These are phyloP conservation scores for Mycotypha africana DNA, from an alignment of 371 early-diverging fungal species.

Conservation along the genomic window DNA sequence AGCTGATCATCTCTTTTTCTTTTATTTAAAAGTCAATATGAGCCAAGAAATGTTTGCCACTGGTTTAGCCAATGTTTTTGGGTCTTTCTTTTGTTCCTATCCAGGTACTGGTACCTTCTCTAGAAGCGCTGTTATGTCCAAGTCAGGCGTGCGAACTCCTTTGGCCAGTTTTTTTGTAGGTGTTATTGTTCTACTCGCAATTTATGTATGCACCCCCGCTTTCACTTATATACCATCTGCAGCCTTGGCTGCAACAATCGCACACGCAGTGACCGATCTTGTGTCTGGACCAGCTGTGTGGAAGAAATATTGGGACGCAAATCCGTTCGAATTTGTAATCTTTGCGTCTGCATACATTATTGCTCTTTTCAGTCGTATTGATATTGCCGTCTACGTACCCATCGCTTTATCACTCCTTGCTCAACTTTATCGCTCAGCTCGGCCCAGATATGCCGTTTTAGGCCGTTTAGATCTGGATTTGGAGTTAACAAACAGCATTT, in stretches of 20 bases:
- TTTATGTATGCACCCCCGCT: conserved; percentile 74
- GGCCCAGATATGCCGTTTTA: conserved; percentile 44
- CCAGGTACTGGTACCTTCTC: conserved; percentile 86
- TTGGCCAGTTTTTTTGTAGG: conserved; percentile 71
- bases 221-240: conserved; percentile 82
- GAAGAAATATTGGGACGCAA: conserved; percentile 33
- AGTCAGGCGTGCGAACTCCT: conserved; percentile 70
- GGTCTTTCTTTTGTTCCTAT: conserved; percentile 77
- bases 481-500: not conserved
- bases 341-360: conserved; percentile 41
- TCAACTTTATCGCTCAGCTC: conserved; percentile 62
- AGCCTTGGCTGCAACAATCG: conserved; percentile 72
- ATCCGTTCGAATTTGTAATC: conserved; percentile 30
- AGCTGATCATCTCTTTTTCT: not conserved
- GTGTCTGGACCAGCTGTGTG: conserved; percentile 49
- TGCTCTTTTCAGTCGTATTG: conserved; percentile 59
- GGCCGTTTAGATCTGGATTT: conserved; percentile 21
- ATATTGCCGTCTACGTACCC: conserved; percentile 63
- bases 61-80: conserved; percentile 74
- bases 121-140: conserved; percentile 74
- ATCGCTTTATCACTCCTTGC: conserved; percentile 58
- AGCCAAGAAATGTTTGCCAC: conserved; percentile 81
- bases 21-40: conserved; percentile 41
- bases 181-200: conserved; percentile 65
- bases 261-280: conserved; percentile 59